Evolutionary conservation across 2,329 filamentous ascomycete genomes (phyloP).

Genomic region (Phaeosphaeria sp.): DNA sequence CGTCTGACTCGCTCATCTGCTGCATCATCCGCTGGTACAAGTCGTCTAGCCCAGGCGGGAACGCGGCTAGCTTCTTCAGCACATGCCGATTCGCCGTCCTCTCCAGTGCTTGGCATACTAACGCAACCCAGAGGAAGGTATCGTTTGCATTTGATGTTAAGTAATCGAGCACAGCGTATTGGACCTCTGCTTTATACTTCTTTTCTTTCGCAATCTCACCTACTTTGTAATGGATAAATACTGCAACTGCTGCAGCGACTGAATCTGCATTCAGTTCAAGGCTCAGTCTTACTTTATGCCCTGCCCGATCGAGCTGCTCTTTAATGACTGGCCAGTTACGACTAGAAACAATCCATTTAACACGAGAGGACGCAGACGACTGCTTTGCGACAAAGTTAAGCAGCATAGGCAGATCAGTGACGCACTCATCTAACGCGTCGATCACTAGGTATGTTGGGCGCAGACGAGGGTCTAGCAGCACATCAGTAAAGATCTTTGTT

Average conservation of each 20-base stretch:
- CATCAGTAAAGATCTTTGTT: constrained; percentile 44
- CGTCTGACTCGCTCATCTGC: constrained; percentile 32
- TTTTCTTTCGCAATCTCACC: constrained; percentile 30
- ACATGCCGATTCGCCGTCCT: constrained; percentile 18
- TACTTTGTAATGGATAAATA: constrained; percentile 49
- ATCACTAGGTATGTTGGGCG: neutral
- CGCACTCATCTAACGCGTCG: neutral
- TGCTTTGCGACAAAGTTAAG: neutral
- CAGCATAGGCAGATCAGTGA: neutral
- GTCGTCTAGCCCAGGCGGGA: constrained; percentile 46
- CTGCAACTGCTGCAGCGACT: constrained; percentile 42
- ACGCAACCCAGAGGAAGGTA: constrained; percentile 41
- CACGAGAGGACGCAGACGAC: neutral
- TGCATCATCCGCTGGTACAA: constrained; percentile 52
- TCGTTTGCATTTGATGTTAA: constrained; percentile 43
- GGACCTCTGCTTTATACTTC: constrained; percentile 43
- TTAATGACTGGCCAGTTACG: constrained; percentile 41
- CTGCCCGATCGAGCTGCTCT: constrained; percentile 27
- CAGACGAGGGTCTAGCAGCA: constrained; percentile 36
- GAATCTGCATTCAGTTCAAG: constrained; percentile 46
- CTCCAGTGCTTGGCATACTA: constrained; percentile 44
- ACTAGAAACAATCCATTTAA: constrained; percentile 23
- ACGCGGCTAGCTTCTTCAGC: constrained; percentile 21
- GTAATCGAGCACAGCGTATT: constrained; percentile 31
- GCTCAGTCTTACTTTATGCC: constrained; percentile 24